phyloP scores from a whole-genome alignment of 2,329 filamentous ascomycete species.

The Periglandula ipomoeae region DNA sequence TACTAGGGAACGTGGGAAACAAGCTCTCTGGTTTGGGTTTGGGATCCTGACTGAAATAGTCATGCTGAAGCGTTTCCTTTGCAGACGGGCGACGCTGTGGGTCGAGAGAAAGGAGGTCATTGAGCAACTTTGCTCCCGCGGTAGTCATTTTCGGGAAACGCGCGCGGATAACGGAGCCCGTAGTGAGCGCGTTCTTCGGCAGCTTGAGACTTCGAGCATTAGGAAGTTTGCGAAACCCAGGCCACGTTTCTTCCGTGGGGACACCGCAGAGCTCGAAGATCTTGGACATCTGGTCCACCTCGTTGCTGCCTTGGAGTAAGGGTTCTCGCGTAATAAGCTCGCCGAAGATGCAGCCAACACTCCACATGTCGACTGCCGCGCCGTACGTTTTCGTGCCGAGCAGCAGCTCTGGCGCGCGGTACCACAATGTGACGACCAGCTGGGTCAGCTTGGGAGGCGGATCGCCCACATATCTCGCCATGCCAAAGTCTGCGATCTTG shows the following conservation, averaged over 20 bases:
- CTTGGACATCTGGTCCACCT: slow-evolving; percentile 79
- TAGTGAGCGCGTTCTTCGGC: slow-evolving; percentile 35
- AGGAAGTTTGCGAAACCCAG: slow-evolving; percentile 74
- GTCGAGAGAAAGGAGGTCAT: slow-evolving; percentile 62
- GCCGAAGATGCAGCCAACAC: slow-evolving; percentile 88
- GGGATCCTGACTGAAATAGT: slow-evolving; percentile 84
- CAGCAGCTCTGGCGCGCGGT: slow-evolving; percentile 82
- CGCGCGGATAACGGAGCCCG: slow-evolving; percentile 54
- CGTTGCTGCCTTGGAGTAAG: slow-evolving; percentile 78
- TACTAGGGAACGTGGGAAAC: slow-evolving; percentile 96
- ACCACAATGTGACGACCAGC: slow-evolving; percentile 95
- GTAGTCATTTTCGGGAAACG: slow-evolving; percentile 75
- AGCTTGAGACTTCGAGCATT: slow-evolving; percentile 75
- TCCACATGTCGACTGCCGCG: slow-evolving; percentile 84
- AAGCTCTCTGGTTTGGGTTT: slow-evolving; percentile 82
- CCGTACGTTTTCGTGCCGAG: slow-evolving; percentile 72
- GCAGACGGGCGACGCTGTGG: slow-evolving; percentile 64
- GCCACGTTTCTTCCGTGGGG: slow-evolving; percentile 76
- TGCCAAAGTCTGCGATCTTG: slow-evolving; percentile 96
- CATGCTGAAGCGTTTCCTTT: slow-evolving; percentile 63
- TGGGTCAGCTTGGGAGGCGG: slow-evolving; percentile 75
- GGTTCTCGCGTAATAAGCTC: slow-evolving; percentile 80
- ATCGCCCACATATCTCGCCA: slow-evolving; percentile 82
- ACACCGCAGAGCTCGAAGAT: slow-evolving; percentile 88
- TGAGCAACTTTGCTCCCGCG: slow-evolving; percentile 62